Conservation (phyloP, 805 yeast genomes). For the Wickerhamiella siamensis region DNA sequence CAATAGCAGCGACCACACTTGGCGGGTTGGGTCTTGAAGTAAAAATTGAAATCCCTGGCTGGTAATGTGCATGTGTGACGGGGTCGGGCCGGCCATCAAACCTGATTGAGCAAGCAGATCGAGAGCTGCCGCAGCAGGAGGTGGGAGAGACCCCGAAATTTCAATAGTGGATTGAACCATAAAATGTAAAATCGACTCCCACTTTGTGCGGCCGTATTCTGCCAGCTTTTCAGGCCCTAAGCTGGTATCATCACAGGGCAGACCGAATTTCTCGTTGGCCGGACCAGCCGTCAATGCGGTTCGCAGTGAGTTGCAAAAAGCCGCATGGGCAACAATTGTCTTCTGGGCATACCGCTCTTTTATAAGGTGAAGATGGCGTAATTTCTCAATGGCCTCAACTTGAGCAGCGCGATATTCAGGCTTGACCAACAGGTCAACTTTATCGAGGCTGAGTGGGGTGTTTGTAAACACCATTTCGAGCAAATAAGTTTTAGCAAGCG, state of each 20-base stretch:
- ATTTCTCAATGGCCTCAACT: constrained; percentile 63
- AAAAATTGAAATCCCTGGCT: constrained; percentile 88
- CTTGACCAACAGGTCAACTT: constrained; percentile 64
- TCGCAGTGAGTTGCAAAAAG: constrained; percentile 60
- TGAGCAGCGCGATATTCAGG: constrained; percentile 38
- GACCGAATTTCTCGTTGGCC: constrained; percentile 60
- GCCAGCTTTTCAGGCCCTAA: constrained; percentile 40
- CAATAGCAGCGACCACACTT: constrained; percentile 80
- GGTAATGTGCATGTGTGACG: constrained; percentile 46
- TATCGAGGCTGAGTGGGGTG: constrained; percentile 49
- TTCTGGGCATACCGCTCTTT: constrained; percentile 37
- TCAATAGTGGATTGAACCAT: constrained; percentile 71
- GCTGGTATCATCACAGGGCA: constrained; percentile 29
- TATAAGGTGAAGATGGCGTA: constrained; percentile 62
- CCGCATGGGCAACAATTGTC: constrained; percentile 46
- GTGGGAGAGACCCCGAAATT: constrained; percentile 24
- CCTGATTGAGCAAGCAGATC: constrained; percentile 65
- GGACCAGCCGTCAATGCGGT: constrained; percentile 75
- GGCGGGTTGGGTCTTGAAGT: constrained; percentile 83
- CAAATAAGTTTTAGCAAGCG: constrained; percentile 75
- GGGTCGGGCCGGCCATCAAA: constrained; percentile 50
- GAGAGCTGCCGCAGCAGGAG: constrained; percentile 74
- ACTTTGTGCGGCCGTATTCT: constrained; percentile 65
- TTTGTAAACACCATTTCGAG: constrained; percentile 79
- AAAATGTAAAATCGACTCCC: constrained; percentile 92